These are phyloP conservation scores for Potentilla sterilis DNA, from an alignment of 306 rosid genomes.

Conservation along the genomic window DNA sequence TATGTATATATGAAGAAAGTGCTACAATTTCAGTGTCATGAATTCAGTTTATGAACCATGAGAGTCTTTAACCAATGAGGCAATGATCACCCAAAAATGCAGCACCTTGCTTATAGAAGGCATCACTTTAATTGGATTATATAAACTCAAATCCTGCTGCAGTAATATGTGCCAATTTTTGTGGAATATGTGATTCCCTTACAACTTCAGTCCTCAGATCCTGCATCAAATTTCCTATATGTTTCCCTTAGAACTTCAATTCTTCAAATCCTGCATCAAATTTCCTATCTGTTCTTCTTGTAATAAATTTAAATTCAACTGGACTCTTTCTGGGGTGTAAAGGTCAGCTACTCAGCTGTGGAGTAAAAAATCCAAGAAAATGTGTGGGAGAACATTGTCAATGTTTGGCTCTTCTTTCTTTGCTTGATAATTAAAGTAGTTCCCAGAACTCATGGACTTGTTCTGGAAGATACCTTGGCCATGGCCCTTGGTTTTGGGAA, in stretches of 20 bases:
- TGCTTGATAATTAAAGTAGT: not conserved
- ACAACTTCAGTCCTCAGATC: not conserved
- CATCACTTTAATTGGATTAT: not conserved
- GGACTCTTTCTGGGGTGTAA: not conserved
- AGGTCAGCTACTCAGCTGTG: not conserved
- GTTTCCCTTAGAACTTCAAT: no score
- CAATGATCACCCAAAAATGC: not conserved
- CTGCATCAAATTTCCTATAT: not conserved
- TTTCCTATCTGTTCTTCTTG: not conserved
- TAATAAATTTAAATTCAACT: not conserved
- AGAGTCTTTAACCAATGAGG: not conserved
- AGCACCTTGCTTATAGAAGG: not conserved
- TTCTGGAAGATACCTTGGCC: not conserved
- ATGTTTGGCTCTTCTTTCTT: not conserved
- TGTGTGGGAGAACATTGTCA: not conserved
- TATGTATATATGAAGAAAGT: not conserved
- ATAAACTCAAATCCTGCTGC: not conserved
- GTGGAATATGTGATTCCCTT: not conserved
- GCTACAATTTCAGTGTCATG: no score
- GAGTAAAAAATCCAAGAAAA: not conserved
- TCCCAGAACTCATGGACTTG: constrained; percentile 2
- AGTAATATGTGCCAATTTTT: not conserved
- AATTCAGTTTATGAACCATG: not conserved
- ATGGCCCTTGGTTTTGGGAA: constrained; percentile 10
- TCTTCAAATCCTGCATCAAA: not conserved